phyloP scores from a whole-genome alignment of 2,329 filamentous ascomycete species.

The Geosmithia flava region DNA sequence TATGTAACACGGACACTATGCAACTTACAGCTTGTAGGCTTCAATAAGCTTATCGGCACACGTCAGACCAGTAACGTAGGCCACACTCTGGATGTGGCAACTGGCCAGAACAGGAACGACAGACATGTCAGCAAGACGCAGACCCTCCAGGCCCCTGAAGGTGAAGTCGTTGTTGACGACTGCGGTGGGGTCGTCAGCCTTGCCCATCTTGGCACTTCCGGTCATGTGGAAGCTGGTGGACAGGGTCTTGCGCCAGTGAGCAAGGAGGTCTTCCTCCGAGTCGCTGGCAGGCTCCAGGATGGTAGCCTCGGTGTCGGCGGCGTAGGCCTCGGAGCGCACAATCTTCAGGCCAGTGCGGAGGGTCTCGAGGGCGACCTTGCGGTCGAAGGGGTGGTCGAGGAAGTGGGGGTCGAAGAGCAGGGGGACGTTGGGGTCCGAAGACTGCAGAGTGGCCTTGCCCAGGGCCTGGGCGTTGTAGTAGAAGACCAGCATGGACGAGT shows the following conservation, averaged over 20 bases:
- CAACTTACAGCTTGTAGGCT: slow-evolving; percentile 1
- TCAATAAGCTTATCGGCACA: slow-evolving; percentile 30
- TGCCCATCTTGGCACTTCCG: slow-evolving; percentile 46
- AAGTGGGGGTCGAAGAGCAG: slow-evolving; percentile 41
- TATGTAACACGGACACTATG: too few species aligned
- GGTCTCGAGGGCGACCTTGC: slow-evolving; percentile 22
- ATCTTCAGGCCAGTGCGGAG: background rate
- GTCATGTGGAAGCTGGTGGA: slow-evolving; percentile 42
- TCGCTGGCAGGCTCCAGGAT: slow-evolving; percentile 30
- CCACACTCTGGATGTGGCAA: slow-evolving; percentile 38
- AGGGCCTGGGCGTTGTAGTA: slow-evolving; percentile 39
- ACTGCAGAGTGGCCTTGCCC: slow-evolving; percentile 39
- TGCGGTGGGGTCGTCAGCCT: slow-evolving; percentile 20
- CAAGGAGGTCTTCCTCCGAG: slow-evolving; percentile 39
- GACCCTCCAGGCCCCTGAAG: slow-evolving; percentile 31
- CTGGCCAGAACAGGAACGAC: slow-evolving; percentile 36
- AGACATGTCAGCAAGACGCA: slow-evolving; percentile 39
- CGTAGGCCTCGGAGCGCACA: slow-evolving; percentile 19
- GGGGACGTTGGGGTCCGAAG: slow-evolving; percentile 34
- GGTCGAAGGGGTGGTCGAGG: slow-evolving; percentile 41
- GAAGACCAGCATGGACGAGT: slow-evolving; percentile 30
- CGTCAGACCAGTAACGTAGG: slow-evolving; percentile 39
- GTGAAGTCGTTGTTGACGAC: slow-evolving; percentile 37
- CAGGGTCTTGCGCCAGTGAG: slow-evolving; percentile 27
- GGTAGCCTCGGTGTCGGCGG: slow-evolving; percentile 26